Percentiles rank a stretch among this genome's conserved stretches.
Conservation (phyloP, 306 rosid genomes). For the Lithocarpus polystachyus region DNA sequence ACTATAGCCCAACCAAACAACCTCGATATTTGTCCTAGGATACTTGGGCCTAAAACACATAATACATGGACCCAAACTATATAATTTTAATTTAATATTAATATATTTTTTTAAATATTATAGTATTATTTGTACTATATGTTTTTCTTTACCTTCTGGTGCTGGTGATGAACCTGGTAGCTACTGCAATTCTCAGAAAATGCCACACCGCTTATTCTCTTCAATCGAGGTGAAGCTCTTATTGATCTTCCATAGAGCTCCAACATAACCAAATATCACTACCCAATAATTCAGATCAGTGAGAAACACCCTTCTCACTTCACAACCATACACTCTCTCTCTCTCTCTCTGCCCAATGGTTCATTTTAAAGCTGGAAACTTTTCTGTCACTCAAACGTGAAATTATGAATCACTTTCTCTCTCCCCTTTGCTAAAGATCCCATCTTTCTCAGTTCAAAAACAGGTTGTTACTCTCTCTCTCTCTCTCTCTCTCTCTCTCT, state of each 20-base stretch:
- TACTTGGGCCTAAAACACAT: background rate
- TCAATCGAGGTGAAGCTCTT: slow-evolving; percentile 63
- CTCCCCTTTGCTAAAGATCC: slow-evolving; percentile 27
- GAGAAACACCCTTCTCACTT: background rate
- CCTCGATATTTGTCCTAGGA: slow-evolving; percentile 1
- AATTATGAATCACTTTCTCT: slow-evolving; percentile 15
- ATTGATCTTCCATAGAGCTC: slow-evolving; percentile 44
- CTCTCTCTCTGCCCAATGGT: slow-evolving; percentile 8
- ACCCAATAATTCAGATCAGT: slow-evolving; percentile 15
- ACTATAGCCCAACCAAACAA: slow-evolving; percentile 7
- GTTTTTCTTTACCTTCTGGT: slow-evolving; percentile 22
- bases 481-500: slow-evolving; percentile 11
- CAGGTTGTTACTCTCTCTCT: slow-evolving; percentile 48
- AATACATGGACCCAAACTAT: slow-evolving; percentile 19
- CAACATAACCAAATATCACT: background rate
- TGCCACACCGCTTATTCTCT: slow-evolving; percentile 70
- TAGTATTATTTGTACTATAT: background rate
- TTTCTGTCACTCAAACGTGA: slow-evolving; percentile 17
- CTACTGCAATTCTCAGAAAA: slow-evolving; percentile 51
- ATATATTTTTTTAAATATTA: background rate
- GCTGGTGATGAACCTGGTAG: slow-evolving; percentile 43
- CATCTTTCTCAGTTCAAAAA: slow-evolving; percentile 23
- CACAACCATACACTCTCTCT: background rate
- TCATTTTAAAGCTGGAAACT: slow-evolving; percentile 23
- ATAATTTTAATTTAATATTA: background rate